Percentiles rank a stretch among this genome's conserved stretches.
Conservation (phyloP, 768 basidiomycete species). For the Tulasnella sp. region DNA sequence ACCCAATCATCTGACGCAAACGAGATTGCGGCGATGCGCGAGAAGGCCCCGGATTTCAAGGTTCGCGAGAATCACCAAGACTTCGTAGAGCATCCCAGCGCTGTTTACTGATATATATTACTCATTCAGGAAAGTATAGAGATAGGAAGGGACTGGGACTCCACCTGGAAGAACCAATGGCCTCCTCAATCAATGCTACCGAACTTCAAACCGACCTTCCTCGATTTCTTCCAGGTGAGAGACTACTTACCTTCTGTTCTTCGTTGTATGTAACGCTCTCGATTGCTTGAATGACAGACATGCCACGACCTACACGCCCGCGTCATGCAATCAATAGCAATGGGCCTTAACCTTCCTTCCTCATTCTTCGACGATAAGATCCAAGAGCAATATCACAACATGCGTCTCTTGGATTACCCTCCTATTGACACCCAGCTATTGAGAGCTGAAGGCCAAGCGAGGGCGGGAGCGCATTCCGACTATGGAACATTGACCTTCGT, state of each 20-base stretch:
- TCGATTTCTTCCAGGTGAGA: conserved; percentile 60
- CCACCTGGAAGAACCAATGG: conserved; percentile 51
- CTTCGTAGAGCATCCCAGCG: neutral
- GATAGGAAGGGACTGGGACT: conserved; percentile 60
- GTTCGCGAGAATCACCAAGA: neutral
- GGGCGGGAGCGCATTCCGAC: conserved; percentile 77
- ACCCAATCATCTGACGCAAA: conserved; percentile 55
- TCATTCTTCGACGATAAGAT: conserved; percentile 66
- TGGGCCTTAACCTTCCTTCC: conserved; percentile 66
- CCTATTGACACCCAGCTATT: conserved; percentile 52
- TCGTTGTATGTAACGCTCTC: too few species aligned
- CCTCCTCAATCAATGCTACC: conserved; percentile 43
- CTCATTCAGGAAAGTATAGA: conserved; percentile 58
- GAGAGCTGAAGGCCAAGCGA: conserved; percentile 54
- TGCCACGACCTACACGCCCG: conserved; percentile 65
- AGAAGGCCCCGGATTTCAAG: conserved; percentile 67
- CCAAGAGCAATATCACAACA: conserved; percentile 67
- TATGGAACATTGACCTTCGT: conserved; percentile 74
- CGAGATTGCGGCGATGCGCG: conserved; percentile 66
- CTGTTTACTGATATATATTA: too few species aligned
- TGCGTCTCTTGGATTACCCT: conserved; percentile 74
- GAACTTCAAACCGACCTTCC: conserved; percentile 59
- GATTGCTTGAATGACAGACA: conserved; percentile 31
- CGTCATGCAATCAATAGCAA: conserved; percentile 78
- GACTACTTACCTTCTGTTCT: neutral